phyloP scores from a whole-genome alignment of 306 rosid species.

The Rosa chinensis region DNA sequence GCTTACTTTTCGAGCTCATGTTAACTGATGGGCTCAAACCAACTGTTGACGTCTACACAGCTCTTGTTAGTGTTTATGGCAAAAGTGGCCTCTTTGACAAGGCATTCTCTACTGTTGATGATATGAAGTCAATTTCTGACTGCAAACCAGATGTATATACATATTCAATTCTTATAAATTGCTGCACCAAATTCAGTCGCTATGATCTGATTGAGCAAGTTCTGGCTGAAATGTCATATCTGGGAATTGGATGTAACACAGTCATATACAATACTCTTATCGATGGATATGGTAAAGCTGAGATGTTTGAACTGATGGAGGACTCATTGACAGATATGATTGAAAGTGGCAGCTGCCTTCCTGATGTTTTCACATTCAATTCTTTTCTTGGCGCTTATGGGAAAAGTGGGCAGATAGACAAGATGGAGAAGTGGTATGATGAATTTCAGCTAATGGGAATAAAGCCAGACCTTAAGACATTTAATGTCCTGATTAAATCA shows the following conservation, averaged over 20 bases:
- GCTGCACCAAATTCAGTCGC: conserved; percentile 57
- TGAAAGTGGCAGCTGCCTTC: conserved; percentile 67
- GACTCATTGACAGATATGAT: conserved; percentile 64
- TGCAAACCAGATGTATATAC: conserved; percentile 77
- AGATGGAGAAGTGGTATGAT: conserved; percentile 92
- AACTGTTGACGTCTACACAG: conserved; percentile 77
- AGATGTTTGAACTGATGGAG: conserved; percentile 86
- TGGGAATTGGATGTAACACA: conserved; percentile 56
- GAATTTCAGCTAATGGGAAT: conserved; percentile 86
- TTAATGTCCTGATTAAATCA: conserved; percentile 74
- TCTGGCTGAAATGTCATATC: conserved; percentile 69
- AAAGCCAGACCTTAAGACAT: conserved; percentile 71
- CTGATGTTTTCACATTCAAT: conserved; percentile 81
- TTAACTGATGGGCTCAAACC: conserved; percentile 82
- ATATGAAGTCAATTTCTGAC: conserved; percentile 71
- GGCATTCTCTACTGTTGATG: conserved; percentile 68
- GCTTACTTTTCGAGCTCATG: conserved; percentile 65
- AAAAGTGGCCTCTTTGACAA: conserved; percentile 63
- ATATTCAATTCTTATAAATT: conserved; percentile 62
- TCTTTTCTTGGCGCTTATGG: conserved; percentile 70
- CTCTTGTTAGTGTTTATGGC: conserved; percentile 78
- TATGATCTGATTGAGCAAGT: conserved; percentile 57
- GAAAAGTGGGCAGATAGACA: conserved; percentile 55
- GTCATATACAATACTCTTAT: conserved; percentile 80
- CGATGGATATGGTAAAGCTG: conserved; percentile 72